These are phyloP conservation scores for Polychytrium aggregatum DNA, from an alignment of 192 early-diverging fungal genomes.

Conservation along the genomic window DNA sequence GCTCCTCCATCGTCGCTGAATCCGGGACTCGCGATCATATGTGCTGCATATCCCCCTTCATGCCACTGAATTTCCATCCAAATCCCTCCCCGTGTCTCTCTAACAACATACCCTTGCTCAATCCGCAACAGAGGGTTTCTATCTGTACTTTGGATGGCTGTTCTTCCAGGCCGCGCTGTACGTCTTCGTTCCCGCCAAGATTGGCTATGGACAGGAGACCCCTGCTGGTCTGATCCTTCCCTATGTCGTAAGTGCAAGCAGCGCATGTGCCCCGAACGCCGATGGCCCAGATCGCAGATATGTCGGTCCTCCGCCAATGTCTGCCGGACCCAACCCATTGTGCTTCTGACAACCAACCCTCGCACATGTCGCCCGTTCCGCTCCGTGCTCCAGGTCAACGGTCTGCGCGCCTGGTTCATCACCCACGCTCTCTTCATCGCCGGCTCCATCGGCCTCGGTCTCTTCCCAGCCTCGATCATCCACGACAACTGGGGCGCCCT, in stretches of 20 bases:
- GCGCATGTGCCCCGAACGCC: not conserved
- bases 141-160: slow-evolving; percentile 55
- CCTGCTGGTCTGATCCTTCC: slow-evolving; percentile 61
- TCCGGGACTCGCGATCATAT: too few relatives aligned
- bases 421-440: slow-evolving; percentile 55
- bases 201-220: slow-evolving; percentile 68
- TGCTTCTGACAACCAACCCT: not conserved
- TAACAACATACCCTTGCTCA: too few relatives aligned
- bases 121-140: slow-evolving; percentile 28
- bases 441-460: slow-evolving; percentile 48
- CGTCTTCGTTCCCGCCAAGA: slow-evolving; percentile 48
- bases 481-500: slow-evolving; percentile 67
- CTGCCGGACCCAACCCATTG: not conserved
- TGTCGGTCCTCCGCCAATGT: not conserved
- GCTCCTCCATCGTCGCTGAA: too few relatives aligned
- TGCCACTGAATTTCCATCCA: too few relatives aligned
- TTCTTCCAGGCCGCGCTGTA: slow-evolving; percentile 59
- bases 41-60: too few relatives aligned
- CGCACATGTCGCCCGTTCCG: not conserved
- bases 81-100: too few relatives aligned
- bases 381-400: slow-evolving; percentile 65
- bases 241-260: slow-evolving; percentile 47
- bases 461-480: slow-evolving; percentile 55
- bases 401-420: slow-evolving; percentile 59
- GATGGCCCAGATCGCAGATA: not conserved